A percentile compares a stretch with the other conserved stretches of the same genome.
These are phyloP conservation scores for Amanita rimosa DNA, from an alignment of 768 basidiomycete species.

Conservation along the genomic window DNA sequence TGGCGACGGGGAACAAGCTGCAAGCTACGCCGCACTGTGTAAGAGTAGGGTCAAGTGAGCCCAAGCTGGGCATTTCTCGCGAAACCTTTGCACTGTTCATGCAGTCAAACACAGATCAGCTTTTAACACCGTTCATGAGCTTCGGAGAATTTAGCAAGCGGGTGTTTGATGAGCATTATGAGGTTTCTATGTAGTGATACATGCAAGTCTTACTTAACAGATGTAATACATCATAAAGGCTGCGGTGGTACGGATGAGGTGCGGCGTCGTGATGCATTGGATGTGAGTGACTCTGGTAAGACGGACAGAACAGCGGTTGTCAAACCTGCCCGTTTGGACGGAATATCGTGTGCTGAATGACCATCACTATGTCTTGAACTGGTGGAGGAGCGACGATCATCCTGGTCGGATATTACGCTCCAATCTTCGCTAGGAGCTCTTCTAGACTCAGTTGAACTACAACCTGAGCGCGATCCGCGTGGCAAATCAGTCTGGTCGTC, in stretches of 20 bases:
- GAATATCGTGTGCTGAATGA: constrained; percentile 21
- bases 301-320: constrained; percentile 51
- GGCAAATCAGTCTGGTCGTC: constrained; percentile 14
- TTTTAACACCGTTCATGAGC: constrained; percentile 56
- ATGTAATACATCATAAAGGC: not conserved
- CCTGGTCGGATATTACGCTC: constrained; percentile 78
- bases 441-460: constrained; percentile 46
- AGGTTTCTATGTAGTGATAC: constrained; percentile 15
- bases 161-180: constrained; percentile 54
- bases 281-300: constrained; percentile 40
- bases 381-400: constrained; percentile 46
- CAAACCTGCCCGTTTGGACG: constrained; percentile 52
- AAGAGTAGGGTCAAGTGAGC: constrained; percentile 44
- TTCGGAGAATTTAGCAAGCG: constrained; percentile 88
- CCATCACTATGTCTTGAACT: constrained; percentile 36
- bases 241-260: constrained; percentile 22
- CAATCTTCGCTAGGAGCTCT: constrained; percentile 67
- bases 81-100: constrained; percentile 89
- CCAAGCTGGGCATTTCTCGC: constrained; percentile 44
- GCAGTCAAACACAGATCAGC: constrained; percentile 79
- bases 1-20: constrained; percentile 72
- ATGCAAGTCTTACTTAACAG: not conserved
- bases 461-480: constrained; percentile 32
- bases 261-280: constrained; percentile 29
- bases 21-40: constrained; percentile 95